Conservation (phyloP, 495 filamentous ascomycete species). For the Hyphodiscus hymeniophilus region DNA sequence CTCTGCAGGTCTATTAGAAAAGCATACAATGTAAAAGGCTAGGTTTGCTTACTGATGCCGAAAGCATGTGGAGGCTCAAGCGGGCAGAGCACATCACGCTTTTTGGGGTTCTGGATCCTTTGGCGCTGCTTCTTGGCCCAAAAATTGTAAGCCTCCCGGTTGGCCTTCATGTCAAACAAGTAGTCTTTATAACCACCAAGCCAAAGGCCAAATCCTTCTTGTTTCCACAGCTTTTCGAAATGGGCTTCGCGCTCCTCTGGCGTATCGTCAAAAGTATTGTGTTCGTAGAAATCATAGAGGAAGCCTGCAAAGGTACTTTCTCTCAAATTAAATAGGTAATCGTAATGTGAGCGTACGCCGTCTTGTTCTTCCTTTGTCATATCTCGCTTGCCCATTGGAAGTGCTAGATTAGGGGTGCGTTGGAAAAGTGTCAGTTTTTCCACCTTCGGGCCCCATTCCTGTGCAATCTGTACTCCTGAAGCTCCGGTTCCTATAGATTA, state of each 20-base stretch:
- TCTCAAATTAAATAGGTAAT: conserved; percentile 32
- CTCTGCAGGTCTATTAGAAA: no score
- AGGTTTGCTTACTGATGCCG: no score
- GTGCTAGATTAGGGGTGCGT: conserved; percentile 38
- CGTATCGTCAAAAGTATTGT: conserved; percentile 33
- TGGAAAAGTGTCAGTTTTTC: conserved; percentile 39
- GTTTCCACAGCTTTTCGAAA: conserved; percentile 38
- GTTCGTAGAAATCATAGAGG: conserved; percentile 29
- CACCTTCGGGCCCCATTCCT: conserved; percentile 32
- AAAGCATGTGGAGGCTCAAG: conserved; percentile 41
- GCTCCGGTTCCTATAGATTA: conserved; percentile 58
- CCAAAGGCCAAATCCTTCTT: conserved; percentile 42
- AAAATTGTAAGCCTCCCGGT: conserved; percentile 43
- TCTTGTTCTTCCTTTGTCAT: conserved; percentile 38
- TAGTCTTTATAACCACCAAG: conserved; percentile 43
- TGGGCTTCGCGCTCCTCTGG: conserved; percentile 35
- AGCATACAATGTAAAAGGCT: no score
- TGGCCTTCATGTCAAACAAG: conserved; percentile 36
- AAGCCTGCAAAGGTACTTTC: conserved; percentile 36
- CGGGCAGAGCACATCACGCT: conserved; percentile 46
- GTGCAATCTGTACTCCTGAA: conserved; percentile 47
- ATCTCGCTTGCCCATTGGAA: conserved; percentile 42
- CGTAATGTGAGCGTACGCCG: conserved; percentile 32
- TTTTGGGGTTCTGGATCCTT: conserved; percentile 39
- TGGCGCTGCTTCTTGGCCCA: conserved; percentile 44